phyloP scores from a whole-genome alignment of 768 basidiomycete species.

The Pholiota molesta region DNA sequence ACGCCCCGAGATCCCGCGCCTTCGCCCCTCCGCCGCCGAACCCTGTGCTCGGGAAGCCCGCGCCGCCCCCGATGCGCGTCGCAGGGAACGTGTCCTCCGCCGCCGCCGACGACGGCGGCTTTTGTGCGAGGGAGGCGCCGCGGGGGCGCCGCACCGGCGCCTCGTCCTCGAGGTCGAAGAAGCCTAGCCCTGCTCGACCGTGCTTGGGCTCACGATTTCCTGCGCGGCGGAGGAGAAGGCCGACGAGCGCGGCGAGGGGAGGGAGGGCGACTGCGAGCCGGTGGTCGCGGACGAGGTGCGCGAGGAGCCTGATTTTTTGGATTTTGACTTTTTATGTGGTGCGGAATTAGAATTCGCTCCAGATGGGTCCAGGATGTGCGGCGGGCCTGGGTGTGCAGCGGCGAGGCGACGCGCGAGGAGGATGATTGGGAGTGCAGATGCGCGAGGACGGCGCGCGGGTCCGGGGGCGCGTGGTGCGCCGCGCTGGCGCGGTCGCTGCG shows the following conservation, averaged over 20 bases:
- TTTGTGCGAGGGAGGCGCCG: background rate
- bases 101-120: background rate
- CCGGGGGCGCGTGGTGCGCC: slow-evolving; percentile 14
- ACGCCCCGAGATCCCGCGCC: slow-evolving; percentile 24
- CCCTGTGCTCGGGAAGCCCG: slow-evolving; percentile 16
- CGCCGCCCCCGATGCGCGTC: slow-evolving; percentile 14
- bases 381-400: slow-evolving; percentile 26
- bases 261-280: slow-evolving; percentile 48
- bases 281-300: slow-evolving; percentile 33
- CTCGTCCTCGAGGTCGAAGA: slow-evolving; percentile 39
- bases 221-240: slow-evolving; percentile 26
- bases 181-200: slow-evolving; percentile 34
- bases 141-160: slow-evolving; percentile 4
- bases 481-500: slow-evolving; percentile 22
- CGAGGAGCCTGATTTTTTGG: slow-evolving; percentile 25
- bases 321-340: slow-evolving; percentile 25
- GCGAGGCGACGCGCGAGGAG: background rate
- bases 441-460: slow-evolving; percentile 13
- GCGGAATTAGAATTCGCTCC: background rate
- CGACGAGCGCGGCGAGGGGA: slow-evolving; percentile 44
- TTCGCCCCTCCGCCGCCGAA: slow-evolving; percentile 16
- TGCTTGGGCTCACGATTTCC: slow-evolving; percentile 31
- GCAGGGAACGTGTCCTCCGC: slow-evolving; percentile 8
- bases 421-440: slow-evolving; percentile 11
- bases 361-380: background rate